A percentile compares a stretch with the other conserved stretches of the same genome.
phyloP scores from a whole-genome alignment of 257 asterid genomes.

The Haberlea rhodopensis region DNA sequence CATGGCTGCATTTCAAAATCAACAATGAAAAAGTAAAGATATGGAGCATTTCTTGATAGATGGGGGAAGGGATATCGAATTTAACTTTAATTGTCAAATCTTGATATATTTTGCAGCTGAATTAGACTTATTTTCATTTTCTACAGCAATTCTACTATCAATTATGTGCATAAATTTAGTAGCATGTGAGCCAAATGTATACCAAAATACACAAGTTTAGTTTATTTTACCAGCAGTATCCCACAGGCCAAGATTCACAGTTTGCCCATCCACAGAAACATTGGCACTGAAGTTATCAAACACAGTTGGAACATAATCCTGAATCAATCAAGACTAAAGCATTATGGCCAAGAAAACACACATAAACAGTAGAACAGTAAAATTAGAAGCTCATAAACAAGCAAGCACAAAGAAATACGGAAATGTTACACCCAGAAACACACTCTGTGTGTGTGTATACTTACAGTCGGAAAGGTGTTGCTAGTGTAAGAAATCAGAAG shows the following conservation, averaged over 20 bases:
- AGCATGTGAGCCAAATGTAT: no score
- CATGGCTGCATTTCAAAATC: neutral
- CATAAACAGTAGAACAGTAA: neutral
- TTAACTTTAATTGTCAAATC: no score
- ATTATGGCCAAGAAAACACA: neutral
- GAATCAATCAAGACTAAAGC: conserved; percentile 18
- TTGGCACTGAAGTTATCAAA: conserved; percentile 58
- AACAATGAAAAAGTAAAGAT: neutral
- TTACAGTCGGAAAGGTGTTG: conserved; percentile 54
- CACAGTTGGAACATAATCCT: conserved; percentile 58
- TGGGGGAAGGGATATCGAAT: no score
- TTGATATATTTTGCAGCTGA: no score
- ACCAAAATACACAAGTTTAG: no score
- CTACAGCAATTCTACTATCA: no score
- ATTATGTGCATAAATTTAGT: no score
- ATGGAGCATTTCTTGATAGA: no score
- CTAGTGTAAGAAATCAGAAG: conserved; percentile 54
- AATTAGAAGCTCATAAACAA: neutral
- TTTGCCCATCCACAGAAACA: conserved; percentile 50
- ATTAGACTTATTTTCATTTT: no score
- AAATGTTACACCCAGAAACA: neutral
- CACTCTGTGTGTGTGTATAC: neutral
- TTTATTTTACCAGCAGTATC: conserved; percentile 51
- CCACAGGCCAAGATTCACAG: conserved; percentile 62
- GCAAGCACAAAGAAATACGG: neutral